Base-by-base conservation (phyloP, 1,284 basidiomycete genomes). In the Rhizopogon hawkerae region DNA sequence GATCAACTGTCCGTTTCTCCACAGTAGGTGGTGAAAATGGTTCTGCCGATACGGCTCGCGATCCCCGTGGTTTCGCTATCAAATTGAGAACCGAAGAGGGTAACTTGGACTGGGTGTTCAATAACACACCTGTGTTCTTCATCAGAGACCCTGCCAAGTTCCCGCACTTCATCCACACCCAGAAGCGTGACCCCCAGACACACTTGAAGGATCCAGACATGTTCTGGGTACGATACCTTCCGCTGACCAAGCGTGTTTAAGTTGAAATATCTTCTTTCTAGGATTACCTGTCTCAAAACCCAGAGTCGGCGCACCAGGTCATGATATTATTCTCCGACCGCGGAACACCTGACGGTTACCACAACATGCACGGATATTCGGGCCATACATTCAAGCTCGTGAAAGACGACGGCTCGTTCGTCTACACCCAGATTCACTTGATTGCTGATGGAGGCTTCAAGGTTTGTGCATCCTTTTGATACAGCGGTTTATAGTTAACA, bases 111-210 rank as follows among this genome's bases (percentile, higher is more conserved):
- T 89, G 85, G 78, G 91, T 93, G 38, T 86, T 85, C 72, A 92
- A 93, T 76, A 92, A 93, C 73, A 93, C 89, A 1, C 89, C 89
- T 39, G 80, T 92, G 54, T 92, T 92, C 76, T 92, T 92, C 75
- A 79, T 92, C 58, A 80, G 85, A 51, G 87, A 89, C 60, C 84
- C 87, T 10, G 75, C 83, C 63, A 89, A 89, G 67, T 89, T 88
- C 76, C 81, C 86, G n/a, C 82, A 91, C 73, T 94, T 96, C 72
- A 94, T 95, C 60, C 92, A 95, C 75, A 92, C 91, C 33, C 90
- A 93, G 70, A 95, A 96, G 78, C 81, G 91, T 60, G 83, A 89
- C 69, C 91, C 91, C 16, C 87, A 91, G 66, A 92, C 89, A 8
- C 87, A 93, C 67, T 68, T 91, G 56, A 90, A 88, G 67, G 88